Evolutionary conservation across 805 yeast species (phyloP).

Genomic region (Saturnispora diversa): DNA sequence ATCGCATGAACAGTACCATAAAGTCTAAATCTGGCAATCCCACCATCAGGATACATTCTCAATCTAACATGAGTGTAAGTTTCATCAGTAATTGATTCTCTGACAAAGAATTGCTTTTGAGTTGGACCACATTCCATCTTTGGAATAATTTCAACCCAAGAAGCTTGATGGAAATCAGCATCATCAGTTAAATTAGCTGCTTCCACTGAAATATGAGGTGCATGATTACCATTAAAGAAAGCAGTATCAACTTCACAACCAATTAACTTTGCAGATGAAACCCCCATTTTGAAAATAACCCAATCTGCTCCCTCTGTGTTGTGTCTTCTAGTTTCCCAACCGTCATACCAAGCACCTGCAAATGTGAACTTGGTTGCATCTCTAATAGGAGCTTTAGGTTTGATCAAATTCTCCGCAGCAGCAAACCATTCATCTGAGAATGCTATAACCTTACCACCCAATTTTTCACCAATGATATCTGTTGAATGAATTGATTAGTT

Average conservation of each 20-base stretch:
- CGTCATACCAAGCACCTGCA: constrained; percentile 97
- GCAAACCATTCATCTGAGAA: constrained; percentile 95
- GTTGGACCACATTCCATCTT: constrained; percentile 82
- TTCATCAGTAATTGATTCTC: constrained; percentile 47
- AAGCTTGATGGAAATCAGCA: constrained; percentile 26
- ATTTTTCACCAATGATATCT: constrained; percentile 76
- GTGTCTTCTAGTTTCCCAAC: constrained; percentile 98
- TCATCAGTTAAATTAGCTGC: constrained; percentile 40
- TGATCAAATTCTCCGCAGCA: constrained; percentile 76
- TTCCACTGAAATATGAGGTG: constrained; percentile 83
- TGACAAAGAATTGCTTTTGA: constrained; percentile 73
- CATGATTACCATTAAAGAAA: constrained; percentile 91
- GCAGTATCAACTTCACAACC: constrained; percentile 93
- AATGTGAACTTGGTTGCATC: constrained; percentile 73
- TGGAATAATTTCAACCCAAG: constrained; percentile 68
- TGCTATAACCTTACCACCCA: constrained; percentile 67
- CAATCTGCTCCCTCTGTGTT: constrained; percentile 79
- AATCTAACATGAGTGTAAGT: constrained; percentile 74
- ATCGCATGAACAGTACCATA: constrained; percentile 81
- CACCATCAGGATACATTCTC: constrained; percentile 97
- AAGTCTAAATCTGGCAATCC: constrained; percentile 88
- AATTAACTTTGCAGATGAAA: constrained; percentile 63
- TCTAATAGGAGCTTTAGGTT: constrained; percentile 72
- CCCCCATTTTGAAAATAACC: constrained; percentile 80
- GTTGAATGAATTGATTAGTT: constrained; percentile 1